Percentiles rank a stretch among this genome's conserved stretches.
Evolutionary conservation across 257 asterid species (phyloP).

Genomic region (Forsythia viridissima): DNA sequence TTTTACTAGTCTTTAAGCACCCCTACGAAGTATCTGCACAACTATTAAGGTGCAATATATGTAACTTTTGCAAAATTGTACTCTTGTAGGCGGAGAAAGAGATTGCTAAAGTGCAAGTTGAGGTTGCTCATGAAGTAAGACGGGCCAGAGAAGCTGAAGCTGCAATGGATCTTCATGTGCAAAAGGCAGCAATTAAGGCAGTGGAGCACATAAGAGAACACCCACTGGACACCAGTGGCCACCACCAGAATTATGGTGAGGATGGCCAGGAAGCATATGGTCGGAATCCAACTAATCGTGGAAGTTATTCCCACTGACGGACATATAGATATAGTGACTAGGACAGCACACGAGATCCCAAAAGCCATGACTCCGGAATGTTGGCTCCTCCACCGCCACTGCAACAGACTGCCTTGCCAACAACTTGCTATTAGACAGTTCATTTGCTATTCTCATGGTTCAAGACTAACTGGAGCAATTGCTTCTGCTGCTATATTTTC

Average conservation of each 20-base stretch:
- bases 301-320: conserved; percentile 1
- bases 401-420: conserved; percentile 16
- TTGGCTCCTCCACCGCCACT: conserved; percentile 5
- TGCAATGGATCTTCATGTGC: conserved; percentile 63
- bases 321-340: background rate
- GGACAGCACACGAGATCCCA: background rate
- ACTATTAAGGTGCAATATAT: background rate
- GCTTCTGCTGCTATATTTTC: background rate
- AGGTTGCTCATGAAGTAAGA: conserved; percentile 72
- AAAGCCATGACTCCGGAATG: conserved; percentile 4
- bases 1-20: background rate
- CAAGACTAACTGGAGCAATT: background rate
- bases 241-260: background rate
- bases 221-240: background rate
- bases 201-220: conserved; percentile 42
- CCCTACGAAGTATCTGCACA: background rate
- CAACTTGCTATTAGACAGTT: conserved; percentile 22
- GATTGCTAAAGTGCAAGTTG: conserved; percentile 47
- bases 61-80: background rate
- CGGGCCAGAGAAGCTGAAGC: conserved; percentile 77
- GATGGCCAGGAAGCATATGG: conserved; percentile 20
- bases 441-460: background rate
- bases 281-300: background rate
- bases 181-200: conserved; percentile 63
- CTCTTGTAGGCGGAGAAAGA: conserved; percentile 56